Conservation (phyloP, 2,329 filamentous ascomycete species). For the Cryphonectria radicalis region DNA sequence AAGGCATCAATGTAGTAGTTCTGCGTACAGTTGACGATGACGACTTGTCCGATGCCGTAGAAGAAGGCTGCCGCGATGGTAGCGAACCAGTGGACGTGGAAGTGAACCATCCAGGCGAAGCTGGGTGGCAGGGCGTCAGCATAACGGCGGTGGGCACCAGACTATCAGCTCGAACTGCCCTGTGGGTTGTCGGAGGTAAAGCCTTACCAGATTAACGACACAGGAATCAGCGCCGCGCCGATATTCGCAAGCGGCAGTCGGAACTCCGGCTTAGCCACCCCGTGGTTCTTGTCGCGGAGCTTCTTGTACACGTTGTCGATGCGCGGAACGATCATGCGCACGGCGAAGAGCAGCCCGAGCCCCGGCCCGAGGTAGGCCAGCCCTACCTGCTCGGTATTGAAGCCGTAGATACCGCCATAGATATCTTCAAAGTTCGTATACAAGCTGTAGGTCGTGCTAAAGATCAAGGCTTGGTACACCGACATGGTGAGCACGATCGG, state of each 20-base stretch:
- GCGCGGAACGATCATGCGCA: slow-evolving; percentile 20
- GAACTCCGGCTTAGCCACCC: slow-evolving; percentile 22
- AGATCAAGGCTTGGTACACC: slow-evolving; percentile 24
- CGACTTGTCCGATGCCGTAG: slow-evolving; percentile 55
- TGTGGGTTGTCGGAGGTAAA: too few relatives aligned
- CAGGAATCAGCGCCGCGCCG: slow-evolving; percentile 42
- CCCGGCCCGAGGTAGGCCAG: slow-evolving; percentile 24
- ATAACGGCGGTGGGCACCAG: background rate
- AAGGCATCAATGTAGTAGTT: slow-evolving; percentile 58
- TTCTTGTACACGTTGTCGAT: slow-evolving; percentile 27
- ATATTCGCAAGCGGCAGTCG: slow-evolving; percentile 23
- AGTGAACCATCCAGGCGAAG: slow-evolving; percentile 36
- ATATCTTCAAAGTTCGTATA: slow-evolving; percentile 26
- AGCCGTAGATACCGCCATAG: slow-evolving; percentile 20
- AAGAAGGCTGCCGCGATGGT: slow-evolving; percentile 55
- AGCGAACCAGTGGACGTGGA: slow-evolving; percentile 37
- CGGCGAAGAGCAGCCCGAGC: slow-evolving; percentile 17
- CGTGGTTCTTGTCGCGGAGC: slow-evolving; percentile 15
- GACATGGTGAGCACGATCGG: slow-evolving; percentile 24
- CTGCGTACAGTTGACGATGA: slow-evolving; percentile 55
- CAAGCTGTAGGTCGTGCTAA: slow-evolving; percentile 23
- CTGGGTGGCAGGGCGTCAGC: background rate
- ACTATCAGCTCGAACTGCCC: background rate
- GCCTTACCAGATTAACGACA: slow-evolving; percentile 40
- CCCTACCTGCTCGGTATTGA: slow-evolving; percentile 24